Percentiles rank a stretch among this genome's conserved stretches.
These are phyloP conservation scores for Podospora anserina DNA, from an alignment of 495 filamentous ascomycete species.

Conservation along the genomic window DNA sequence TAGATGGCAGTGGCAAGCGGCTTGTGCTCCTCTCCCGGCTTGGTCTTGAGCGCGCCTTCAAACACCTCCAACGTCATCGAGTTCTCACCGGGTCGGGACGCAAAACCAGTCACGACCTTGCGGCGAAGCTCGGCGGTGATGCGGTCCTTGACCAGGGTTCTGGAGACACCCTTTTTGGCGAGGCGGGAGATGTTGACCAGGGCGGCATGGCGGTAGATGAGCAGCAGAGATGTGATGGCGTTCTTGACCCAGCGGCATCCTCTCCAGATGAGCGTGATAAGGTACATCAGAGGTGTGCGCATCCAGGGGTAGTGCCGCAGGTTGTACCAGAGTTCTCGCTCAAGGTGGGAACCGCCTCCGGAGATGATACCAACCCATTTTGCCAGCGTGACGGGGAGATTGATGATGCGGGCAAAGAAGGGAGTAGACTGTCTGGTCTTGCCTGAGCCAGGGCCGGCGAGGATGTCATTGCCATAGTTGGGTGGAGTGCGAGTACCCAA, in stretches of 20 bases:
- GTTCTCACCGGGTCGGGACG: slow-evolving; percentile 5
- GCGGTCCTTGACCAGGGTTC: slow-evolving; percentile 19
- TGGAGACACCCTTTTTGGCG: slow-evolving; percentile 20
- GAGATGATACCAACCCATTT: slow-evolving; percentile 30
- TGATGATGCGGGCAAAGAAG: slow-evolving; percentile 10
- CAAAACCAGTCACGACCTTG: slow-evolving; percentile 25
- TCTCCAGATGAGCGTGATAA: slow-evolving; percentile 19
- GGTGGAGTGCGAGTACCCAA: not conserved
- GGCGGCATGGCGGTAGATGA: slow-evolving; percentile 24
- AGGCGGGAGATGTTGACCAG: slow-evolving; percentile 26
- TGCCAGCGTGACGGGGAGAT: slow-evolving; percentile 10
- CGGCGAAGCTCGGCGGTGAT: slow-evolving; percentile 22
- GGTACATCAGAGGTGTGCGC: slow-evolving; percentile 6
- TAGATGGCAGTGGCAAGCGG: slow-evolving; percentile 21
- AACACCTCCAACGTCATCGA: slow-evolving; percentile 18
- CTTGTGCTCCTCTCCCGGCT: slow-evolving; percentile 6
- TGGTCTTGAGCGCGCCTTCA: slow-evolving; percentile 1
- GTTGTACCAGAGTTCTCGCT: slow-evolving; percentile 29
- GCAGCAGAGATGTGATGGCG: slow-evolving; percentile 20
- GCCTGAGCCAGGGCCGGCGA: not conserved
- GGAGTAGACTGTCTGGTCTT: not conserved
- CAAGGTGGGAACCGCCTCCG: slow-evolving; percentile 22
- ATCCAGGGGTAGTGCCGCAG: slow-evolving; percentile 14
- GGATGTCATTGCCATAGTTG: not conserved
- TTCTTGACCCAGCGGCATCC: slow-evolving; percentile 22